Percentiles rank a stretch among this genome's conserved stretches.
Evolutionary conservation across 129 eudicot genomes (phyloP).

Genomic region (Helichrysum umbraculigerum): DNA sequence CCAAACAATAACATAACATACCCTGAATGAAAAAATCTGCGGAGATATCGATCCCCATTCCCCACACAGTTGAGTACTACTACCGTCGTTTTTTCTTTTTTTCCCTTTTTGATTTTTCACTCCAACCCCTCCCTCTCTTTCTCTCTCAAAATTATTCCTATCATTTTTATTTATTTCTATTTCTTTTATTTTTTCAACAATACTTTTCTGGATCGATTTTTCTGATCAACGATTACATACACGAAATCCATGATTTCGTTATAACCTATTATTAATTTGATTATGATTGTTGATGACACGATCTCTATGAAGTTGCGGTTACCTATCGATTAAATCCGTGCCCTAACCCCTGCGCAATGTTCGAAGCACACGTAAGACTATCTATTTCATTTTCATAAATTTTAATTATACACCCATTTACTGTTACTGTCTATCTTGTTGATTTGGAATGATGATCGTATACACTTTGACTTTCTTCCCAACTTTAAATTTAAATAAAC

Average conservation of each 20-base stretch:
- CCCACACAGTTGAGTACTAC: too few species aligned
- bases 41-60: too few species aligned
- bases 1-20: too few species aligned
- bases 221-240: conserved; percentile 2
- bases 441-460: not conserved
- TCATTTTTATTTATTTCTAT: too few species aligned
- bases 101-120: too few species aligned
- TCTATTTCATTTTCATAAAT: not conserved
- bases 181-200: not conserved
- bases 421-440: not conserved
- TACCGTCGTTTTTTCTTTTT: too few species aligned
- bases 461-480: not conserved
- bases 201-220: not conserved
- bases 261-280: not conserved
- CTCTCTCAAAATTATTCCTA: too few species aligned
- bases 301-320: conserved; percentile 27
- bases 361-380: conserved; percentile 40
- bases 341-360: conserved; percentile 31
- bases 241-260: not conserved
- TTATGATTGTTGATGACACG: conserved; percentile 12
- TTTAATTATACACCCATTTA: not conserved
- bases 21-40: too few species aligned
- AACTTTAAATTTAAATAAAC: not conserved
- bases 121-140: too few species aligned
- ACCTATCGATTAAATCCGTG: conserved; percentile 16